Percentiles rank a stretch among this genome's conserved stretches.
phyloP scores from a whole-genome alignment of 2,329 filamentous ascomycete species.

The Colletotrichum noveboracense region DNA sequence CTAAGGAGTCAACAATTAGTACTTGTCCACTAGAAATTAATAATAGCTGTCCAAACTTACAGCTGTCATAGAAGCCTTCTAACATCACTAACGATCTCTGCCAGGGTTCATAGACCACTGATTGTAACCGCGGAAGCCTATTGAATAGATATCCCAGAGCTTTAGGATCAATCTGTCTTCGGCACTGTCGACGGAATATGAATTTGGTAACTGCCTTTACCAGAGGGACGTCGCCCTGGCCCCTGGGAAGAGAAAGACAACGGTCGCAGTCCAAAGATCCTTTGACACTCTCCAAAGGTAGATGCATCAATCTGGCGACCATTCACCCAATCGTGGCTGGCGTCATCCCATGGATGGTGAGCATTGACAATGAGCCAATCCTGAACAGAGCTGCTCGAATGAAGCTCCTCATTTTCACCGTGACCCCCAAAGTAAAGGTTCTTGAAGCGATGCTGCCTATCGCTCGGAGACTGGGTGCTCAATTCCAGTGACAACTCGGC shows the following conservation, averaged over 20 bases:
- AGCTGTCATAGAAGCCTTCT: constrained; percentile 22
- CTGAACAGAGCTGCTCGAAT: neutral
- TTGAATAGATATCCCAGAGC: constrained; percentile 25
- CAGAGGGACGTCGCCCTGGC: constrained; percentile 21
- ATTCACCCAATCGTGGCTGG: constrained; percentile 33
- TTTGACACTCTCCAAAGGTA: constrained; percentile 24
- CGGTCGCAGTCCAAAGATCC: constrained; percentile 28
- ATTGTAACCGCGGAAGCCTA: constrained; percentile 31
- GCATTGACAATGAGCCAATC: neutral
- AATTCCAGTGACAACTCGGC: constrained; percentile 35
- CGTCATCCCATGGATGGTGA: constrained; percentile 26
- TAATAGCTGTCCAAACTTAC: constrained; percentile 14
- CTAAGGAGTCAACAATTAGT: neutral
- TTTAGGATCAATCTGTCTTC: constrained; percentile 27
- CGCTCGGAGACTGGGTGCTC: constrained; percentile 37
- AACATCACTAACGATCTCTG: constrained; percentile 22
- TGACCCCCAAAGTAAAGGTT: constrained; percentile 26
- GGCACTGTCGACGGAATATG: constrained; percentile 37
- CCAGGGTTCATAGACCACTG: constrained; percentile 39
- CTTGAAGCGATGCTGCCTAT: constrained; percentile 39
- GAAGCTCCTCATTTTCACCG: constrained; percentile 19
- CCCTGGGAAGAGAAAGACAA: neutral
- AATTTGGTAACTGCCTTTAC: constrained; percentile 34
- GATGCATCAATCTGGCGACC: constrained; percentile 30
- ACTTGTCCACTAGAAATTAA: neutral